Percentiles rank a stretch among this genome's conserved stretches.
Evolutionary conservation across 768 basidiomycete genomes (phyloP).

Genomic region (Leccinum aurantiacum): DNA sequence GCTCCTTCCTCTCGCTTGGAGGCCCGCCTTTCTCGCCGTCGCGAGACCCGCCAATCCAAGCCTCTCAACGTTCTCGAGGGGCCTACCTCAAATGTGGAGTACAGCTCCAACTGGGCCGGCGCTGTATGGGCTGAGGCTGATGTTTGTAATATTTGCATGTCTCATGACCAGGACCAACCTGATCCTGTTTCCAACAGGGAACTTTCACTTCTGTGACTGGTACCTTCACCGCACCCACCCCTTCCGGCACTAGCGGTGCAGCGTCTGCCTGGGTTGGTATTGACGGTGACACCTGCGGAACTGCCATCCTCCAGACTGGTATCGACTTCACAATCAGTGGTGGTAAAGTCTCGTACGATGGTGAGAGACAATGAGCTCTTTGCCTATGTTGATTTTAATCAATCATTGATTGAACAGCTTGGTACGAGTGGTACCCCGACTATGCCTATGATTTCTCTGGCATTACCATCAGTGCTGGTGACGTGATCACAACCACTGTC

Average conservation of each 20-base stretch:
- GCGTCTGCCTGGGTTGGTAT: constrained; percentile 21
- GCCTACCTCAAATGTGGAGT: constrained; percentile 1
- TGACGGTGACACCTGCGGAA: constrained; percentile 10
- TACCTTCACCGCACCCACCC: constrained; percentile 12
- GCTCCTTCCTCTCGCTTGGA: constrained; percentile 16
- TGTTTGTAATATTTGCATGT: constrained; percentile 9
- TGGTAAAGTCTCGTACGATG: constrained; percentile 6
- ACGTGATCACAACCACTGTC: constrained; percentile 18
- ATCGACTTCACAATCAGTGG: constrained; percentile 6
- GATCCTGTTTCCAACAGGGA: constrained; percentile 4
- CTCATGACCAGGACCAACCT: neutral
- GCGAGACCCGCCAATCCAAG: constrained; percentile 14
- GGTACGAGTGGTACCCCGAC: constrained; percentile 27
- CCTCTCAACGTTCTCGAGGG: constrained; percentile 6
- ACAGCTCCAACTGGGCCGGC: constrained; percentile 25
- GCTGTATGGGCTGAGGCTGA: constrained; percentile 10
- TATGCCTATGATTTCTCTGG: constrained; percentile 10
- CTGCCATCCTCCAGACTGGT: constrained; percentile 17
- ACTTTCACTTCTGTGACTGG: constrained; percentile 15
- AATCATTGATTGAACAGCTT: constrained; percentile 12
- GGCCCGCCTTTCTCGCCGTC: constrained; percentile 18
- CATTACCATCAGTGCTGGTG: constrained; percentile 17
- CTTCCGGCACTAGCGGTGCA: neutral
- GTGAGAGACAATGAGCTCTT: neutral
- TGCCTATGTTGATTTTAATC: neutral